Percentiles rank a stretch among this genome's conserved stretches.
These are phyloP conservation scores for Osmanthus fragrans DNA, from an alignment of 257 asterid species.

Conservation along the genomic window DNA sequence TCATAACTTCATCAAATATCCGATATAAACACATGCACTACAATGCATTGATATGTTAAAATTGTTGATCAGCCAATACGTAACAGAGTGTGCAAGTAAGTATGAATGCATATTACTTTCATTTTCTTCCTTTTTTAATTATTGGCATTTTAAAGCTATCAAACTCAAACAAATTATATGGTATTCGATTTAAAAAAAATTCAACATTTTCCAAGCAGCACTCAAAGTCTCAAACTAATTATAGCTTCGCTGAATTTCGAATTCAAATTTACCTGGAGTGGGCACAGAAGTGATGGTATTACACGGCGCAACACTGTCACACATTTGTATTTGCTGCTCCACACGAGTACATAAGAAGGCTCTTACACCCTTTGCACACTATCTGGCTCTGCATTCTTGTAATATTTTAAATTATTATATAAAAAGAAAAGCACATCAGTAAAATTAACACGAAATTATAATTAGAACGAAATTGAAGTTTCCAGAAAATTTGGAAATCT, in stretches of 20 bases:
- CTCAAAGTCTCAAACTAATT: neutral
- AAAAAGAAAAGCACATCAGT: neutral
- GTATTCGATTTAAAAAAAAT: neutral
- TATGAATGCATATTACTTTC: neutral
- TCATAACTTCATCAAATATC: neutral
- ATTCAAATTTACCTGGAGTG: slow-evolving; percentile 58
- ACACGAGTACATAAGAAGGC: slow-evolving; percentile 78
- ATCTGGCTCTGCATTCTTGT: slow-evolving; percentile 90
- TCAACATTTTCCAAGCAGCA: neutral
- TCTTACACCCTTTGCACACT: slow-evolving; percentile 91
- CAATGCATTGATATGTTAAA: neutral
- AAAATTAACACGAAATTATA: neutral
- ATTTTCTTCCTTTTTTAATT: slow-evolving; percentile 7
- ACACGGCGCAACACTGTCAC: slow-evolving; percentile 87
- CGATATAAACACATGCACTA: neutral
- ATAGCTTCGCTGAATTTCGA: neutral
- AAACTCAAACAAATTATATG: neutral
- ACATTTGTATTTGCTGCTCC: slow-evolving; percentile 80
- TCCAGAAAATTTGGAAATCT: neutral
- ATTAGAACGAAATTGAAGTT: neutral
- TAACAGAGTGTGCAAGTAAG: neutral
- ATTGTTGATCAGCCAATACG: neutral
- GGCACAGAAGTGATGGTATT: slow-evolving; percentile 70
- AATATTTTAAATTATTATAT: slow-evolving; percentile 5
- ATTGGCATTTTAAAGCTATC: neutral